Evolutionary conservation across 345 rosid genomes (phyloP), one percentile per base, ranked within the genome.

Genomic region (Gossypium mustelinum): DNA sequence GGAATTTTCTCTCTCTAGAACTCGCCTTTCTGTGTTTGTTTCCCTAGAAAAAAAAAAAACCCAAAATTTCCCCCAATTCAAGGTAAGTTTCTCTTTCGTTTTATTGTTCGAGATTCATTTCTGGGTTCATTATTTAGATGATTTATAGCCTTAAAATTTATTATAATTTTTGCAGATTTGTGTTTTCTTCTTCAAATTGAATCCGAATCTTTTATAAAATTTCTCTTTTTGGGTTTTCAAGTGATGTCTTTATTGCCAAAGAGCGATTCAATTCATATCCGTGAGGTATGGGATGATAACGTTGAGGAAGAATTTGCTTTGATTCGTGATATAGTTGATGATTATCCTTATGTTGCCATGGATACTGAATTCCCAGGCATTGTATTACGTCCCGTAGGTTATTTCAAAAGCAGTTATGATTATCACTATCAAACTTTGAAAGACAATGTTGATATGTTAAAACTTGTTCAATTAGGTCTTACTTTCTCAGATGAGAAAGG

Each of bases 401-500:
- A 78, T 68, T 92, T 89, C 84, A 89, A 86, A 89, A 90, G 82
- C 18, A 85, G 86, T 48, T 78, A 77, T 18, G 96, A 94, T 50
- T 89, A 83, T 52, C 87, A 92, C 62, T 94, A 90, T 85, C 89
- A 85, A 60, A 92, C 97, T 11, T 59, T 59, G 63, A 59, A 59
- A 24, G 63, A 25, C 63, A 59, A 59, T 24, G 63, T 59, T 59
- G 89, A 94, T 71, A 82, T 90, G 80, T 79, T 94, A 76, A 90
- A 90, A 85, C 75, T 94, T 68, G 90, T 94, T 78, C 97, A 92
- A 72, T 81, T 92, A 68, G 98, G 98, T 4, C 91, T 94, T 70
- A 94, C 97, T 0, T 80, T 94, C 76, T 89, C 94, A 1, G 94
- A 94, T 48, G 98, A 89, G 64, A 73, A 89, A 44, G 97, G 98